Base-by-base conservation (phyloP, 495 filamentous ascomycete species). In the Oleoguttula mirabilis region DNA sequence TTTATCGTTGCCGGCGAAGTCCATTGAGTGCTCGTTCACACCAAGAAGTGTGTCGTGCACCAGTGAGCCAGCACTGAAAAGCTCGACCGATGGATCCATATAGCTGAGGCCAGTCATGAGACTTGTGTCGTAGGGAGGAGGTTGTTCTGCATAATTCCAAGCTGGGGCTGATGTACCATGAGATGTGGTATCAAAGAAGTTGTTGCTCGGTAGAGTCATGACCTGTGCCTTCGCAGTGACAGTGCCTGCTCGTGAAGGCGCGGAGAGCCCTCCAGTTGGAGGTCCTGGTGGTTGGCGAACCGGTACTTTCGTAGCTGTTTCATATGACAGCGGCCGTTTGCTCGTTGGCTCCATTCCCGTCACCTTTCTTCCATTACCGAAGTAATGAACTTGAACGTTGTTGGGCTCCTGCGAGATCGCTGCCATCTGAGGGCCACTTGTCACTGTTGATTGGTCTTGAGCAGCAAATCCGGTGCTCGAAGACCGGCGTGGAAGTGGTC, bases 311-410 rank as follows among this genome's bases (percentile, higher is more conserved):
- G 15, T 15, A 10, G 32, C 15, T 11, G 21, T 45, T 21, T 45
- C 32, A 21, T 39, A 28, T 1, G 42, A 45, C 10, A 45, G 32
- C 3, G 42, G 32, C 17, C 42, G 32, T 20, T 45, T 45, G 30
- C 14, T 34, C 21, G 2, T 39, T 20, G 32, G 19, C 32, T 19
- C 10, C 5, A 41, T 11, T 10, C 38, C n/a, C 7, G 3, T 10
- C 12, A 2, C 28, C 3, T 6, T 30, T 16, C 4, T 20, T 12
- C 22, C 11, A 12, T 10, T 10, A 19, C 10, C n/a, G 27, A 30
- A 30, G 27, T 30, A 30, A 30, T 8, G 12, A 35, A 8, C 16
- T 7, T 21, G 12, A 15, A 35, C 12, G 32, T 35, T 19, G 16
- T 35, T 10, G 8, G 12, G 12, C 6, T 19, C 16, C 7, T 19